Percentiles rank a stretch among this genome's conserved stretches.
phyloP scores from a whole-genome alignment of 2,329 filamentous ascomycete genomes.

The Exophiala mesophila region DNA sequence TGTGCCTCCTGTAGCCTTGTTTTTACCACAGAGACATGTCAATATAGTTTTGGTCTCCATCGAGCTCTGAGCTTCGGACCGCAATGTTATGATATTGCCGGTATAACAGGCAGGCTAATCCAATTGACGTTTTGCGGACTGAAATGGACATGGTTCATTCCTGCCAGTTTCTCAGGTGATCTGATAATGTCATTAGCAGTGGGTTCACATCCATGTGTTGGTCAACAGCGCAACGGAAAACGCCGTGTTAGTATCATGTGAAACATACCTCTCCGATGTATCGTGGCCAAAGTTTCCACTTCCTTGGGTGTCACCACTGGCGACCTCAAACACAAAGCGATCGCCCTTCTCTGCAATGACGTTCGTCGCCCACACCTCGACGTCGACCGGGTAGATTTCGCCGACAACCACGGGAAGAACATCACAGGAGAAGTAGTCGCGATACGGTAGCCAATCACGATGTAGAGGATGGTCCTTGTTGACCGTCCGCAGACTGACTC shows the following conservation, averaged over 20 bases:
- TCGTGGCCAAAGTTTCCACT: constrained; percentile 47
- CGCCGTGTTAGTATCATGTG: too few relatives aligned
- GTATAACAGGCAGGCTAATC: constrained; percentile 46
- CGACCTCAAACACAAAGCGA: constrained; percentile 28
- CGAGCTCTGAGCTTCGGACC: too few relatives aligned
- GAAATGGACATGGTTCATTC: constrained; percentile 48
- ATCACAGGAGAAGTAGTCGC: constrained; percentile 48
- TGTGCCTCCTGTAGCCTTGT: too few relatives aligned
- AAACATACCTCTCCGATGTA: constrained; percentile 34
- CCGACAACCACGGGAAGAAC: constrained; percentile 44
- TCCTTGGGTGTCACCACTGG: constrained; percentile 48
- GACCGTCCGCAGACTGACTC: constrained; percentile 47
- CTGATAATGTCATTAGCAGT: constrained; percentile 32
- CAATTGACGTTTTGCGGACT: constrained; percentile 43
- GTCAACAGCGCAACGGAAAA: neutral
- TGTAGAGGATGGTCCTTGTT: constrained; percentile 43
- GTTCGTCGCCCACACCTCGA: constrained; percentile 38
- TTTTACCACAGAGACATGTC: too few relatives aligned
- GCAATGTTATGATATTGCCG: constrained; percentile 25
- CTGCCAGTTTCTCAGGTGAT: constrained; percentile 41
- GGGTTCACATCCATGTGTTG: neutral
- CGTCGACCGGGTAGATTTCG: constrained; percentile 48
- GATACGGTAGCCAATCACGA: constrained; percentile 43
- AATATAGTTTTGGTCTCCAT: too few relatives aligned
- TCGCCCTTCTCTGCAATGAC: constrained; percentile 34